Conservation (phyloP, 306 rosid species). For the Ammopiptanthus mongolicus region DNA sequence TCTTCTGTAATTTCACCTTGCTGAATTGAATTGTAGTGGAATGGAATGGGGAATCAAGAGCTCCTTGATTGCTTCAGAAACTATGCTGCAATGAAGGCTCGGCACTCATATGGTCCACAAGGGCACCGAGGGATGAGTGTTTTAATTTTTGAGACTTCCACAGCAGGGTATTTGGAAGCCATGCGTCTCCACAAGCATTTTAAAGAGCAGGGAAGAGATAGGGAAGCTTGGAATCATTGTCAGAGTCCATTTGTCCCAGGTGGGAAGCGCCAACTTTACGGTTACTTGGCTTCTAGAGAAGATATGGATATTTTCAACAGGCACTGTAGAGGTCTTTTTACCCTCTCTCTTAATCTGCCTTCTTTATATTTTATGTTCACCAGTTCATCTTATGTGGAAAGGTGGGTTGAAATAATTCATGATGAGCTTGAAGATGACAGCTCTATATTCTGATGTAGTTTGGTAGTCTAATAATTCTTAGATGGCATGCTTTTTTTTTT, state of each 20-base stretch:
- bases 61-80: constrained; percentile 39
- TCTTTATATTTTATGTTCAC: not conserved
- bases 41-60: constrained; percentile 51
- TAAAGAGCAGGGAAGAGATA: constrained; percentile 38
- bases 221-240: constrained; percentile 38
- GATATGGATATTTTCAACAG: constrained; percentile 39
- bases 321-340: constrained; percentile 24
- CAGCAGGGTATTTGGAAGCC: constrained; percentile 41
- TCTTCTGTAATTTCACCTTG: not conserved
- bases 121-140: constrained; percentile 48
- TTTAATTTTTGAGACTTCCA: constrained; percentile 32
- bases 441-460: not conserved
- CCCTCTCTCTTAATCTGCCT: not conserved
- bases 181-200: constrained; percentile 42
- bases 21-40: constrained; percentile 40
- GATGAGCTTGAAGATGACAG: not conserved
- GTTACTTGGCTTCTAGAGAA: constrained; percentile 38
- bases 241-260: constrained; percentile 28
- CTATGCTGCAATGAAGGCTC: constrained; percentile 45
- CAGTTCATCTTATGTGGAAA: not conserved
- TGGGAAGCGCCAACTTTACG: constrained; percentile 45
- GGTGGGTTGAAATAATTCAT: not conserved
- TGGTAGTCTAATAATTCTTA: not conserved
- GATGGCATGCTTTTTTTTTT: not conserved
- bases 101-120: constrained; percentile 45